Base-by-base conservation (phyloP, 306 rosid species). In the Fragaria nilgerrensis region DNA sequence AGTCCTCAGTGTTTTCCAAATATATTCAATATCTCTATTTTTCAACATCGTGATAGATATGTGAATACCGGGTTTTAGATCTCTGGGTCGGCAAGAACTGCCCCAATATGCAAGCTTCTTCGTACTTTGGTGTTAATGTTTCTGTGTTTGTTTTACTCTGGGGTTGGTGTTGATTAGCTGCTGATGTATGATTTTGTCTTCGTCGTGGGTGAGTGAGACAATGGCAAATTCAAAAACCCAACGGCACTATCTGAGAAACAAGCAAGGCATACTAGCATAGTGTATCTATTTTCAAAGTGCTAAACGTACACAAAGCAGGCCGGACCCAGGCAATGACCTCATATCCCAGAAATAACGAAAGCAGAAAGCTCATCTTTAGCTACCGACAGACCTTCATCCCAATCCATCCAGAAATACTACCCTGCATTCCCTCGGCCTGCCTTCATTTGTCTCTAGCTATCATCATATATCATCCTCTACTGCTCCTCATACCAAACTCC, bases 321-420 rank as follows among this genome's bases (percentile, higher is more conserved):
- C 12, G 75, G 75, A 25, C 79, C 72, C 50, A 20, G 2, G 4
- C 9, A 12, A 1, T 64, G 64, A 59, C 75, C n/a, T 78, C 71
- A 70, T 49, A 34, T 49, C 48, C 45, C 66, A 61, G 66, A 61
- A 13, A 61, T 6, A 61, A 27, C 17, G 37, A 34, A 34, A 34
- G 37, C 37, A 34, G 19, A 52, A 66, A 25, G 58, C 73, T 69
- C 64, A 17, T 59, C 36, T 27, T 29, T 5, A 61, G 66, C 66
- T 61, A 61, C 66, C 66, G 66, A 61, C 66, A 61, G 39, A 61
- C 37, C 39, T 61, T 61, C 66, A 27, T 59, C 66, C 15, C 15
- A 59, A 59, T 59, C 66, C 36, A 11, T 23, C 37, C 3, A 59
- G 29, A n/a, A 50, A 55, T 44, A 37, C 25, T 53, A 22, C 32